These are phyloP conservation scores for Didymella lethalis DNA, from an alignment of 2,329 filamentous ascomycete species.

Conservation along the genomic window DNA sequence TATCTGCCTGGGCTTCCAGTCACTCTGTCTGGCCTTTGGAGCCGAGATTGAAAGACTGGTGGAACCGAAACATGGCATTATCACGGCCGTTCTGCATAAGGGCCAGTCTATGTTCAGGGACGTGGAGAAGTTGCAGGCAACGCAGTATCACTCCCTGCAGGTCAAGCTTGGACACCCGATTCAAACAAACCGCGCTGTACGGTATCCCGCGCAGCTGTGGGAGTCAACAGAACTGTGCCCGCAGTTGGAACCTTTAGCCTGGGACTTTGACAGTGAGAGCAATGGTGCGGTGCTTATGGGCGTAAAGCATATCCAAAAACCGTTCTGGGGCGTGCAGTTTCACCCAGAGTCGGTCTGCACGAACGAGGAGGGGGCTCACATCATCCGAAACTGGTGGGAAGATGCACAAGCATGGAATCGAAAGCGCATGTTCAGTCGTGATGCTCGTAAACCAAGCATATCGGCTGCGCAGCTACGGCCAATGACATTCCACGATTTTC, in stretches of 20 bases:
- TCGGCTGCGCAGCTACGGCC: constrained; percentile 25
- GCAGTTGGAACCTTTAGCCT: constrained; percentile 56
- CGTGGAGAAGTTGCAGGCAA: constrained; percentile 70
- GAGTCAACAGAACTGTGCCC: constrained; percentile 47
- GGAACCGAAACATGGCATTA: constrained; percentile 84
- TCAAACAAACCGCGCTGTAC: constrained; percentile 36
- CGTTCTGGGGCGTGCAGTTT: constrained; percentile 89
- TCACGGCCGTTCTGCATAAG: constrained; percentile 70
- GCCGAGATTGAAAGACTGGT: constrained; percentile 70
- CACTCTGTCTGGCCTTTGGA: constrained; percentile 73
- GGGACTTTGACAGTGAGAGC: constrained; percentile 54
- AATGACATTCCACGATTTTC: constrained; percentile 31
- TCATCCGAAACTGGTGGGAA: constrained; percentile 80
- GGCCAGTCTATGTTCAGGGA: constrained; percentile 70
- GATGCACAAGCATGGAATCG: constrained; percentile 65
- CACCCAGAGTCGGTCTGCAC: constrained; percentile 92
- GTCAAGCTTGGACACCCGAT: constrained; percentile 52
- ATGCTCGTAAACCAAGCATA: constrained; percentile 18
- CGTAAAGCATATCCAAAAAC: constrained; percentile 70
- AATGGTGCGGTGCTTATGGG: constrained; percentile 78
- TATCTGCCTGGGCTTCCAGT: constrained; percentile 90
- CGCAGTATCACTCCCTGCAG: constrained; percentile 76
- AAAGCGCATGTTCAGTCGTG: constrained; percentile 27
- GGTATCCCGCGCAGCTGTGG: constrained; percentile 54
- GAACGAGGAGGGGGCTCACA: constrained; percentile 67